Evolutionary conservation across 768 basidiomycete species (phyloP).

Genomic region (Auricularia sp.): DNA sequence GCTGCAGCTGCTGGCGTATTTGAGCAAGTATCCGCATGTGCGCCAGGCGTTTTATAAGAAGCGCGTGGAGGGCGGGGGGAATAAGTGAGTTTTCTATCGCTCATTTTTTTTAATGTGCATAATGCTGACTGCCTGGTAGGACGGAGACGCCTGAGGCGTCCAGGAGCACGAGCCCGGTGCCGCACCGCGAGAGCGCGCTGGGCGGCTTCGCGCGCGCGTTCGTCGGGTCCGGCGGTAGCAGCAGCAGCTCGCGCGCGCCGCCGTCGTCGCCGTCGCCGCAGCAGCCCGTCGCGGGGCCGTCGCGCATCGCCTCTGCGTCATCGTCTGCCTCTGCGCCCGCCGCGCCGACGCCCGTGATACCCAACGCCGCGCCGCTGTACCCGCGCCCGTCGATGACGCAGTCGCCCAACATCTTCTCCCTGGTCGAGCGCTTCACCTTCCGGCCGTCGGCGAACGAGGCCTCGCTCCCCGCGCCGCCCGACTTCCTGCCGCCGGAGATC

Average conservation of each 20-base stretch:
- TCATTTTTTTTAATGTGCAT: neutral
- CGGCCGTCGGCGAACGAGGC: conserved; percentile 77
- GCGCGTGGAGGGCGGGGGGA: conserved; percentile 28
- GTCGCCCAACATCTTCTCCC: conserved; percentile 87
- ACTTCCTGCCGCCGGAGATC: conserved; percentile 76
- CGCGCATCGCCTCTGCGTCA: conserved; percentile 13
- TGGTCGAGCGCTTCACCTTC: conserved; percentile 95
- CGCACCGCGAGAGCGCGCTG: conserved; percentile 1
- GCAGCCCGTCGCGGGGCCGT: neutral
- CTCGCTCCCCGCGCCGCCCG: conserved; percentile 55
- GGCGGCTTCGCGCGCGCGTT: neutral
- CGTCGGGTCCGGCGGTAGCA: neutral
- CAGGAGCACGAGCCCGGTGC: conserved; percentile 13
- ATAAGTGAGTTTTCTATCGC: conserved; percentile 38
- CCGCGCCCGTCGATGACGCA: conserved; percentile 19
- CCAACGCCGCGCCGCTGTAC: conserved; percentile 19
- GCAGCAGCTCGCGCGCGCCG: neutral
- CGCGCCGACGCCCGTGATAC: conserved; percentile 13
- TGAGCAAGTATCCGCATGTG: conserved; percentile 97
- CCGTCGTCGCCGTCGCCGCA: conserved; percentile 17
- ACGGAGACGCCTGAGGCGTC: conserved; percentile 8
- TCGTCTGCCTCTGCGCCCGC: conserved; percentile 11
- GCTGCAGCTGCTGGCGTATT: conserved; percentile 88
- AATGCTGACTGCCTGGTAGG: conserved; percentile 17
- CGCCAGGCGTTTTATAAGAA: conserved; percentile 91